Evolutionary conservation across 1,139 yeast genomes (phyloP), one percentile per base, ranked within the genome.

Genomic region (Candida pseudoviswanathii): DNA sequence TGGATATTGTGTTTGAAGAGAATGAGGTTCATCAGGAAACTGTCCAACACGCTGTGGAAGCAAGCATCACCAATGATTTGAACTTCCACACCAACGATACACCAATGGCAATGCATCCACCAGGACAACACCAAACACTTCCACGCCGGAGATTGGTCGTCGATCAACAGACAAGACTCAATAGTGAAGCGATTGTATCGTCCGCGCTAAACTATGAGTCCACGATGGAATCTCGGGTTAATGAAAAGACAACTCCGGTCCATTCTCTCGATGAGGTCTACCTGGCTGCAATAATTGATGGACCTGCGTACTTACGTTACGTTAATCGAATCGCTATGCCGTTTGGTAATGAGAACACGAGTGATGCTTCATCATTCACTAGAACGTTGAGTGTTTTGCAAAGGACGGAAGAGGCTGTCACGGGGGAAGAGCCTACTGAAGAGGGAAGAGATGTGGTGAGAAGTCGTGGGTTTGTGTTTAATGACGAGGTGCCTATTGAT

Each of bases 151-250:
- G 27, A n/a, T 22, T 51, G 7, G 40, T 51, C 10, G 33, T 45
- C 24, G 54, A 52, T 40, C 29, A 44, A 7, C 41, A 37, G 8
- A 56, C 47, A 50, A 52, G 51, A 55, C 54, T 49, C 41, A 55
- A 41, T 30, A 49, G 49, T 36, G 45, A 47, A 3, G 43, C 48
- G 36, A 40, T 41, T 4, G 40, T 42, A 7, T 29, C 41, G 11
- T 25, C 21, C 3, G 31, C 31, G 2, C 7, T 38, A 8, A 37
- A 43, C n/a, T 38, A 31, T 32, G 46, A 46, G 36, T 36, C 41
- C n/a, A 31, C 11, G 25, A 44, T 31, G 47, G 31, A 5, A 33
- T 44, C n/a, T 32, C 40, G 8, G 51, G 51, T 39, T 46, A 45
- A 31, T 34, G 39, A 6, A 43, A 38, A 11, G 42, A n/a, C 36